phyloP scores from a whole-genome alignment of 192 early-diverging fungal species.

The Rhizophagus clarus region DNA sequence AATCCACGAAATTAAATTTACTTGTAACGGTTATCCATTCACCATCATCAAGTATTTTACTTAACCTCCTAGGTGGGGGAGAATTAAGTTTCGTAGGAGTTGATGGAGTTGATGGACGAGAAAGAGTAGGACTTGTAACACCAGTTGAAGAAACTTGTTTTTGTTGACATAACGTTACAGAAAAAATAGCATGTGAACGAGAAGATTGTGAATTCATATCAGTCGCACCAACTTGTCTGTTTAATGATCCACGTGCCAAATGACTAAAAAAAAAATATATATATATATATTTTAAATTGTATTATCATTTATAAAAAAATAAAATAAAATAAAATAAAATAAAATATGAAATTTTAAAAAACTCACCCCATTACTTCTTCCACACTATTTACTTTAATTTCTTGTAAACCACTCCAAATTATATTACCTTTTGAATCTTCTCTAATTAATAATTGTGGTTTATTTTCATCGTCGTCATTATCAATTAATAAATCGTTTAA shows the following conservation, averaged over 20 bases:
- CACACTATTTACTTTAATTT: conserved; percentile 68
- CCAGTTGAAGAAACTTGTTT: conserved; percentile 52
- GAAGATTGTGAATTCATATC: conserved; percentile 97
- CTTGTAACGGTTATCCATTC: conserved; percentile 70
- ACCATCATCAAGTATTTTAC: conserved; percentile 43
- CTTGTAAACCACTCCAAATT: conserved; percentile 81
- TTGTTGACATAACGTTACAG: conserved; percentile 84
- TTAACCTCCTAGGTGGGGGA: conserved; percentile 27
- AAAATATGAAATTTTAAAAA: conserved; percentile 6
- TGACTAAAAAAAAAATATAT: conserved; percentile 35
- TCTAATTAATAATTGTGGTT: conserved; percentile 71
- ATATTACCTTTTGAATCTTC: conserved; percentile 90
- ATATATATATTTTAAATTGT: neutral
- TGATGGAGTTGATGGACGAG: conserved; percentile 19
- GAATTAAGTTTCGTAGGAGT: conserved; percentile 18
- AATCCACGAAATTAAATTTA: conserved; percentile 99
- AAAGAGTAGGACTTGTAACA: conserved; percentile 28
- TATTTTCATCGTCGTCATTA: conserved; percentile 52
- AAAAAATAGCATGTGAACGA: conserved; percentile 98
- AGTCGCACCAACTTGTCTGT: conserved; percentile 91
- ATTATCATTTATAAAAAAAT: neutral
- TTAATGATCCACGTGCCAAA: conserved; percentile 71
- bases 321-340: conserved; percentile 7
- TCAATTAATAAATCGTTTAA: conserved; percentile 86
- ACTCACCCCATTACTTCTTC: conserved; percentile 73